Evolutionary conservation across 495 filamentous ascomycete species (phyloP).

Genomic region (Penicillium ochrochloron): DNA sequence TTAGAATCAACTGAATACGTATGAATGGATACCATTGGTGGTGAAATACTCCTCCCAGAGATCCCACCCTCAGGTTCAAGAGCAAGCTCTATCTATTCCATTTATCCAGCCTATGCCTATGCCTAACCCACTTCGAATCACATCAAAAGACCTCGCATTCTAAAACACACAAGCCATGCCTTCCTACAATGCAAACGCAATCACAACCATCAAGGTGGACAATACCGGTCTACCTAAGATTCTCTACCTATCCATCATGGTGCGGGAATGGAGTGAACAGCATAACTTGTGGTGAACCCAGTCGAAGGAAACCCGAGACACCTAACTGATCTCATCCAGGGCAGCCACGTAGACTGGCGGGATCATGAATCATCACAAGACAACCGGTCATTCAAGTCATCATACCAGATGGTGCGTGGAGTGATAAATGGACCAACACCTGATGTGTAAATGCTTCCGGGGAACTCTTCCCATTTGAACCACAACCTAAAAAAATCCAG

Average conservation of each 20-base stretch:
- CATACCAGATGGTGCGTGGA: conserved; percentile 29
- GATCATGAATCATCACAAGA: conserved; percentile 29
- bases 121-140: not conserved
- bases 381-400: conserved; percentile 27
- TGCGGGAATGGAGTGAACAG: conserved; percentile 11
- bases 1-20: too few relatives aligned
- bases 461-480: conserved; percentile 17
- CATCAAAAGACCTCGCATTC: not conserved
- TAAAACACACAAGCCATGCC: not conserved
- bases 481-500: conserved; percentile 9
- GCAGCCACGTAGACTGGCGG: conserved; percentile 14
- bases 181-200: conserved; percentile 2
- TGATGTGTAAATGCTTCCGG: conserved; percentile 35
- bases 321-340: not conserved
- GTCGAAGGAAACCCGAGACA: not conserved
- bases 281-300: not conserved
- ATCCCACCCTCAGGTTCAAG: not conserved
- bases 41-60: not conserved
- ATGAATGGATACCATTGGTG: not conserved
- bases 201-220: not conserved
- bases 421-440: conserved; percentile 21
- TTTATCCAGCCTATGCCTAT: not conserved
- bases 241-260: conserved; percentile 25
- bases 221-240: conserved; percentile 18
- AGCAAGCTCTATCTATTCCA: not conserved